Base-by-base conservation (phyloP, 2,329 filamentous ascomycete genomes). In the Phaeophleospora eucalypticola region DNA sequence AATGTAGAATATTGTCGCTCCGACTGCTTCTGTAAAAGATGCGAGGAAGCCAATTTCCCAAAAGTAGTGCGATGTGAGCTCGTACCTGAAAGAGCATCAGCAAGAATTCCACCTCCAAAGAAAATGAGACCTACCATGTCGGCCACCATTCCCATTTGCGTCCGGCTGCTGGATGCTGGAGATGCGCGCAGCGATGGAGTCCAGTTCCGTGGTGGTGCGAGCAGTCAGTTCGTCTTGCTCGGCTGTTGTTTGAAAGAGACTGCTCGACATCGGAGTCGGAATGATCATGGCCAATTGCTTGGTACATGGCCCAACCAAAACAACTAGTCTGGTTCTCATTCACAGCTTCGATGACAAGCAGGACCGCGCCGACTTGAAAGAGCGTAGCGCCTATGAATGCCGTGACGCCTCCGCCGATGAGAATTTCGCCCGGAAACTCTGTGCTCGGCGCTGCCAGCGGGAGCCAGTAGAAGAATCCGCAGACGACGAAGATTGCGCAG, bases 301-400 rank as follows among this genome's bases (percentile, higher is more conserved):
- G 43, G 18, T 40, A 77, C 1, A 86, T 56, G 0, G 82, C 83
- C 82, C 82, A 87, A 3, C 83, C 83, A 60, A 86, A 86, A 61
- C 83, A 87, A 10, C 77, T 80, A 0, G 75, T 68, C 10, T 76
- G 70, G 56, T 84, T 80, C 58, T 82, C 80, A 60, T 87, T 87
- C n/a, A 85, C 71, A 3, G 83, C 83, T 63, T 87, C 83, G 1
- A 84, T 67, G 64, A 86, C 71, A 19, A 86, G 69, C 1, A 52
- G 41, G 4, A 86, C 59, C 29, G 79, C 81, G 0, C 82, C 83
- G 3, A 83, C 44, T 54, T 83, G 81, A 60, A 87, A 86, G 4
- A 86, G 67, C 0, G 80, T 83, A 0, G 82, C 82, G 3, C 83
- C 83, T n/a, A 86, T 72, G 56, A 84, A 80, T 0, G 80, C 81